Conservation (phyloP, 2,329 filamentous ascomycete genomes). For the Sclerotinia spermophila region DNA sequence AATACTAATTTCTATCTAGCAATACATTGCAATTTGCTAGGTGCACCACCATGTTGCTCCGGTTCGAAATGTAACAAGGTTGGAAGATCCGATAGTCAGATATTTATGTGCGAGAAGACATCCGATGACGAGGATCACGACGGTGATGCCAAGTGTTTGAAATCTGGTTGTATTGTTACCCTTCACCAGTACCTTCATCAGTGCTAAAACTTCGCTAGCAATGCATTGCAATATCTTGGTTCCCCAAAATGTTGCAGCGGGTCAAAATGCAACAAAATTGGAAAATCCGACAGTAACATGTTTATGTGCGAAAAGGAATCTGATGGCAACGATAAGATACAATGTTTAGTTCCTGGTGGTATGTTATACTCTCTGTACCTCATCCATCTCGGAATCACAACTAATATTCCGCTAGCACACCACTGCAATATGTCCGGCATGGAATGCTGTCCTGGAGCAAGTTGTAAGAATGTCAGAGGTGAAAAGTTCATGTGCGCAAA, state of each 20-base stretch:
- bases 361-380: neutral
- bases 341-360: neutral
- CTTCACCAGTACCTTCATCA: neutral
- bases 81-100: neutral
- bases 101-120: neutral
- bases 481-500: neutral
- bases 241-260: neutral
- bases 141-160: neutral
- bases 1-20: neutral
- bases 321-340: neutral
- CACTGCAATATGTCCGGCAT: neutral
- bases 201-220: neutral
- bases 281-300: neutral
- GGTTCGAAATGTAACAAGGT: neutral
- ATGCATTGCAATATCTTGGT: neutral
- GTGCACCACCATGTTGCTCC: conserved; percentile 2
- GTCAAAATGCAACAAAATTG: neutral
- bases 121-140: neutral
- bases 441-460: neutral
- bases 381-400: no score
- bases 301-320: neutral
- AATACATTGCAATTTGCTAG: neutral
- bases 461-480: neutral
- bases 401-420: neutral
- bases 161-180: neutral